These are phyloP conservation scores for Raffaelea deltoideospora DNA, from an alignment of 2,329 filamentous ascomycete genomes.

Conservation along the genomic window DNA sequence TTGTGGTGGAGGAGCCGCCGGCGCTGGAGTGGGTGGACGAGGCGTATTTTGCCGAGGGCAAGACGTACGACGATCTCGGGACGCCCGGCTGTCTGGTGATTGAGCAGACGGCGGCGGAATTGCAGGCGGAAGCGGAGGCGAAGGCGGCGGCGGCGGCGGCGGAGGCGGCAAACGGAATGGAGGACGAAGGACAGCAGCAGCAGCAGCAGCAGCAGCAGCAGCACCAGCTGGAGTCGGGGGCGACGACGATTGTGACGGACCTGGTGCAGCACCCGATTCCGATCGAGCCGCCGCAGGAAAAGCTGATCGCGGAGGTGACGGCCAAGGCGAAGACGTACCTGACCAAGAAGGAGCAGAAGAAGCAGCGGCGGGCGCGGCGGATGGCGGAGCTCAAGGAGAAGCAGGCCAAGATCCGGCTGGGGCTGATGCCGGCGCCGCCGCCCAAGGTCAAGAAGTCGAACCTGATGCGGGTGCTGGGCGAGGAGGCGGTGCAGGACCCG, in stretches of 20 bases:
- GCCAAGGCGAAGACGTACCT: conserved; percentile 92
- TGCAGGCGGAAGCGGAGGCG: no score
- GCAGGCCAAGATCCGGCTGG: conserved; percentile 88
- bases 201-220: neutral
- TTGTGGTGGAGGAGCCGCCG: conserved; percentile 68
- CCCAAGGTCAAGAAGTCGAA: conserved; percentile 97
- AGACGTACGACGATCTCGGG: conserved; percentile 58
- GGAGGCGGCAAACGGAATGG: conserved; percentile 20
- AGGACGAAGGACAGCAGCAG: conserved; percentile 42
- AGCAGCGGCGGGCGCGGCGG: conserved; percentile 74
- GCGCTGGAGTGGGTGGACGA: conserved; percentile 98
- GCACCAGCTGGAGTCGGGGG: neutral
- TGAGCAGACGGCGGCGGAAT: no score
- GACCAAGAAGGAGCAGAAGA: conserved; percentile 80
- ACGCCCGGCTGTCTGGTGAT: conserved; percentile 43
- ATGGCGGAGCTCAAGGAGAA: conserved; percentile 91
- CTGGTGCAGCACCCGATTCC: conserved; percentile 90
- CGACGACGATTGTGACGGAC: conserved; percentile 61
- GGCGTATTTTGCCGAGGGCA: conserved; percentile 54
- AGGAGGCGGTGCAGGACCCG: conserved; percentile 84
- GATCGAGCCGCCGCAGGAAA: conserved; percentile 82
- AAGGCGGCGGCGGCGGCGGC: no score
- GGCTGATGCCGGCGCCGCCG: conserved; percentile 74
- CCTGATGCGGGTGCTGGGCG: conserved; percentile 90
- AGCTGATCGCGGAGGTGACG: conserved; percentile 62